phyloP scores from a whole-genome alignment of 2,329 filamentous ascomycete genomes.

The Fusarium tupiense region DNA sequence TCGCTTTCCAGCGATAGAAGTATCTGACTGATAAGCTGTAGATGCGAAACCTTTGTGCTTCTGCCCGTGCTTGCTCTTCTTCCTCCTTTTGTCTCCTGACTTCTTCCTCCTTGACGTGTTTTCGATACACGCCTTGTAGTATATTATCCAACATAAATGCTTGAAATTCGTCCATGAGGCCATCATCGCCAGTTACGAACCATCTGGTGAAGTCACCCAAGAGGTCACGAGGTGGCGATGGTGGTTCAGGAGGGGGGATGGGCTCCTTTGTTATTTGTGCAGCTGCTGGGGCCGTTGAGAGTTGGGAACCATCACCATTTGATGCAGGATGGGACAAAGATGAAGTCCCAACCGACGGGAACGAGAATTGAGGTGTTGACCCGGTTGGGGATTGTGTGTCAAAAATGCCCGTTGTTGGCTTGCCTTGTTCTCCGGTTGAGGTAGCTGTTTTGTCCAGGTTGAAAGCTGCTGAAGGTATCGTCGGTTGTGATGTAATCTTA shows the following conservation, averaged over 20 bases:
- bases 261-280: constrained; percentile 12
- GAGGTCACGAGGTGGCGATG: constrained; percentile 49
- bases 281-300: constrained; percentile 1
- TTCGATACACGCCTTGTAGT: constrained; percentile 53
- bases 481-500: not conserved
- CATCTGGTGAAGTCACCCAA: constrained; percentile 63
- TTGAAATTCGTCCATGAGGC: constrained; percentile 62
- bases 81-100: constrained; percentile 58
- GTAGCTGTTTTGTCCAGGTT: not conserved
- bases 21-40: constrained; percentile 64
- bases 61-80: constrained; percentile 56
- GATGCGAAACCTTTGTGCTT: constrained; percentile 59
- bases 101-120: constrained; percentile 53
- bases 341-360: constrained; percentile 12
- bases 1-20: constrained; percentile 66
- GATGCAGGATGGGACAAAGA: not conserved
- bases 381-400: not conserved
- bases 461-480: not conserved
- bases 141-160: constrained; percentile 57
- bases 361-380: constrained; percentile 16
- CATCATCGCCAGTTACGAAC: constrained; percentile 64
- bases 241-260: not conserved
- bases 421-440: not conserved
- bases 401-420: constrained; percentile 3
- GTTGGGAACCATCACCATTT: not conserved